Evolutionary conservation across 306 rosid species (phyloP), one percentile per base, ranked within the genome.

Genomic region (Citrullus colocynthis): DNA sequence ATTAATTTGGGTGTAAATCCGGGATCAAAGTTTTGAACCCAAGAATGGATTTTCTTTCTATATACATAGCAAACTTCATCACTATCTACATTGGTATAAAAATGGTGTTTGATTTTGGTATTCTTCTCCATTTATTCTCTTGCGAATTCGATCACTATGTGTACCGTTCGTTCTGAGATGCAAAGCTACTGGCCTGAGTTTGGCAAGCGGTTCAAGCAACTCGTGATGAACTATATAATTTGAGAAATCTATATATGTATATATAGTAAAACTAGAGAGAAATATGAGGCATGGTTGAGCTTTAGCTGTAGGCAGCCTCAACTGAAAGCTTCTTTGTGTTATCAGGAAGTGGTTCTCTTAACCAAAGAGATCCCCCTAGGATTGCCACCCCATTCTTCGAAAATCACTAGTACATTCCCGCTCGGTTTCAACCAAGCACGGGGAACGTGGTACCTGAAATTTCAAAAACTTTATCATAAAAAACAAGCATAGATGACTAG

Each of bases 371-470:
- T 88, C 81, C 89, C 87, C 11, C 39, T 21, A 10, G 99, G 92
- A 41, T 95, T 93, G 34, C 97, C 97, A 18, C 99, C 99, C 92
- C 82, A 88, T 84, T 95, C 99, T 80, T 95, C 99, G 58, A 95
- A 91, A 84, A 95, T 88, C 37, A 92, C 96, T 83, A 95, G 66
- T 41, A 88, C 78, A 61, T 95, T 95, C 34, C 81, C 97, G 4
- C 82, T 80, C 3, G 93, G 84, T 36, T 80, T 87, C 86, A 95
- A 78, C 99, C 99, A 95, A 4, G 96, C 87, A 45, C 91, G 89
- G 30, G 99, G 99, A 82, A 92, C 87, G 69, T 92, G 99, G 84
- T 95, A 95, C 99, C 99, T 95, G 89, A 75, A 76, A 78, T 80
- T 24, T 42, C 49, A 39, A 54, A 51, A 10, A 34, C 12, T 32